Conservation (phyloP, 495 filamentous ascomycete genomes). For the Penicillium roqueforti region DNA sequence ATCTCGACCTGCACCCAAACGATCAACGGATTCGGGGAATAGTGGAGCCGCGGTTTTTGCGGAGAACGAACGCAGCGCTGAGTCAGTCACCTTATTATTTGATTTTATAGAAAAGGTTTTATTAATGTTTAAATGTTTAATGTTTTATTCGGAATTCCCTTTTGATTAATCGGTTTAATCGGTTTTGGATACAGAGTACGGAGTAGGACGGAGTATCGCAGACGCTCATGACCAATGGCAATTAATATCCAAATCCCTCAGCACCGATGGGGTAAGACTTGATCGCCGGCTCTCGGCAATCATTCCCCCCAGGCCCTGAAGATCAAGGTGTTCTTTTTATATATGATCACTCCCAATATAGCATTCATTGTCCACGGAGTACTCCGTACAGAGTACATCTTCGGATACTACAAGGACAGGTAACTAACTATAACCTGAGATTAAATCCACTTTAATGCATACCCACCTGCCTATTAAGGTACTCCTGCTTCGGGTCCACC, state of each 20-base stretch:
- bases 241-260: constrained; percentile 1
- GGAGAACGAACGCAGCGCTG: constrained; percentile 24
- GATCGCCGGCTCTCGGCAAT: constrained; percentile 22
- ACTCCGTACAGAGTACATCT: not conserved
- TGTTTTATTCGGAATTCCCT: not conserved
- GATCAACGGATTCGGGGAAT: constrained; percentile 35
- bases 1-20: constrained; percentile 14
- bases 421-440: not conserved
- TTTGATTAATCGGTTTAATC: not conserved
- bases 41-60: constrained; percentile 33
- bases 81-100: not conserved
- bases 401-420: not conserved
- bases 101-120: not conserved
- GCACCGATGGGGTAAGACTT: constrained; percentile 10
- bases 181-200: not conserved
- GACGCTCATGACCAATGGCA: not conserved
- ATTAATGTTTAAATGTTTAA: not conserved
- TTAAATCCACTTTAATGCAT: constrained; percentile 12
- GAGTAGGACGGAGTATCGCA: not conserved
- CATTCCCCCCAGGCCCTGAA: constrained; percentile 22
- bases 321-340: constrained; percentile 8
- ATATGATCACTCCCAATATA: not conserved
- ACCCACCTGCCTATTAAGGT: constrained; percentile 30
- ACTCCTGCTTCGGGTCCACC: constrained; percentile 13
- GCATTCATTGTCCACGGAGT: not conserved